These are phyloP conservation scores for Apodospora peruviana DNA, from an alignment of 495 filamentous ascomycete genomes.

Conservation along the genomic window DNA sequence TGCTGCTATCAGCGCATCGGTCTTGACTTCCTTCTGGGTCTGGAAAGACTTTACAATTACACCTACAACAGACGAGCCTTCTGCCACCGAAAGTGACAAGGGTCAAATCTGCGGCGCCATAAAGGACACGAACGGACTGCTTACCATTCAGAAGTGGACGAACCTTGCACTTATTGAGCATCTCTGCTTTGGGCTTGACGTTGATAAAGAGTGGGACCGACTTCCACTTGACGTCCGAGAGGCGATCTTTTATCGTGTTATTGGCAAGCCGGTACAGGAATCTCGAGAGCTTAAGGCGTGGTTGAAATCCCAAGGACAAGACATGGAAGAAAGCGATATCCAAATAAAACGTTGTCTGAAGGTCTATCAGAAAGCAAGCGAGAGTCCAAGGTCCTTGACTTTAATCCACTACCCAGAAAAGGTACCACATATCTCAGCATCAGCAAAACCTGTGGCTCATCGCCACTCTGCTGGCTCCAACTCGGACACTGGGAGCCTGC, in stretches of 20 bases:
- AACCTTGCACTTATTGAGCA: conserved; percentile 11
- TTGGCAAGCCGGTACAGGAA: not conserved
- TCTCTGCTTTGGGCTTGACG: conserved; percentile 14
- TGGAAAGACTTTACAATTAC: conserved; percentile 7
- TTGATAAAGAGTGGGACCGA: conserved; percentile 13
- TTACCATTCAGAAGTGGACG: not conserved
- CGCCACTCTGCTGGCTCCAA: not conserved
- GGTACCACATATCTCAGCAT: no score
- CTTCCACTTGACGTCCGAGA: conserved; percentile 6
- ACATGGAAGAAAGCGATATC: conserved; percentile 11
- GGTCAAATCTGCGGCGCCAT: no score
- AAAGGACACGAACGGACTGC: conserved; percentile 1
- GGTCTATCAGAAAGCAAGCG: conserved; percentile 1
- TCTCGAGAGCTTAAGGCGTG: conserved; percentile 1
- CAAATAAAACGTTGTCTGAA: conserved; percentile 9
- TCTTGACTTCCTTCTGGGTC: conserved; percentile 16
- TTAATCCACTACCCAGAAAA: not conserved
- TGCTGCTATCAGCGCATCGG: conserved; percentile 9
- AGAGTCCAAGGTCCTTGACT: conserved; percentile 1
- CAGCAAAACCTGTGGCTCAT: no score
- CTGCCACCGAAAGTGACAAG: no score
- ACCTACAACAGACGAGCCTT: not conserved
- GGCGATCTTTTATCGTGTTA: conserved; percentile 12
- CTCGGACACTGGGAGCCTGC: not conserved
- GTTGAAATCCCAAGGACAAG: not conserved